Conservation (phyloP, 495 filamentous ascomycete species). For the Penicillium desertorum region DNA sequence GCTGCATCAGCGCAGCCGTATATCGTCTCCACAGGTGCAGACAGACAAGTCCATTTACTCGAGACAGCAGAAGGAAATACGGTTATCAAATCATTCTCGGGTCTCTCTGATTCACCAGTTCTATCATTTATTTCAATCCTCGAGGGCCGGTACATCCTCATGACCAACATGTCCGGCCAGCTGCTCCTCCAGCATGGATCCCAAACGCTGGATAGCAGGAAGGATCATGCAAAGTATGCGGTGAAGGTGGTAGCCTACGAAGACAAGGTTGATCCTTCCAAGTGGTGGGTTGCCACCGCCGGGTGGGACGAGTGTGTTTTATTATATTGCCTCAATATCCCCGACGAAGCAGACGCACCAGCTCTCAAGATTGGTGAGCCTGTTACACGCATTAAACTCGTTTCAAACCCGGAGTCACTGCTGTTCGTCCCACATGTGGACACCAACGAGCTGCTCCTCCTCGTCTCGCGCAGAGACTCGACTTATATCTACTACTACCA, state of each 20-base stretch:
- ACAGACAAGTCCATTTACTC: slow-evolving; percentile 51
- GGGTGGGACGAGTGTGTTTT: slow-evolving; percentile 64
- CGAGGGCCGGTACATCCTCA: slow-evolving; percentile 40
- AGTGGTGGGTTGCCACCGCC: slow-evolving; percentile 57
- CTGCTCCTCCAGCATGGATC: slow-evolving; percentile 47
- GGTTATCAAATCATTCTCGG: slow-evolving; percentile 28
- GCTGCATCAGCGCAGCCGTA: slow-evolving; percentile 18
- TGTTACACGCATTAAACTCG: slow-evolving; percentile 48
- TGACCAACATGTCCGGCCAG: slow-evolving; percentile 65
- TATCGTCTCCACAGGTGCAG: slow-evolving; percentile 53
- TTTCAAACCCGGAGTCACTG: slow-evolving; percentile 62
- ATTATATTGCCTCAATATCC: slow-evolving; percentile 45
- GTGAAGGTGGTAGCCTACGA: slow-evolving; percentile 53
- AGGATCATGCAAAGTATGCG: slow-evolving; percentile 63
- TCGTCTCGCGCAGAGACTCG: slow-evolving; percentile 61
- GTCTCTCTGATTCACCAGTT: slow-evolving; percentile 60
- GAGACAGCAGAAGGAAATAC: slow-evolving; percentile 29
- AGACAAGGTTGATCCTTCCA: slow-evolving; percentile 15
- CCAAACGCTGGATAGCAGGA: slow-evolving; percentile 45
- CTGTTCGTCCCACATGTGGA: slow-evolving; percentile 53
- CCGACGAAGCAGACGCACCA: slow-evolving; percentile 9
- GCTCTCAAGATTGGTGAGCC: slow-evolving; percentile 35
- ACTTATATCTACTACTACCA: slow-evolving; percentile 61
- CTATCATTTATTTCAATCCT: slow-evolving; percentile 46
- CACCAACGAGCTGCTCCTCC: slow-evolving; percentile 44